Base-by-base conservation (phyloP, 805 yeast species). In the Suhomyces faveliae region DNA sequence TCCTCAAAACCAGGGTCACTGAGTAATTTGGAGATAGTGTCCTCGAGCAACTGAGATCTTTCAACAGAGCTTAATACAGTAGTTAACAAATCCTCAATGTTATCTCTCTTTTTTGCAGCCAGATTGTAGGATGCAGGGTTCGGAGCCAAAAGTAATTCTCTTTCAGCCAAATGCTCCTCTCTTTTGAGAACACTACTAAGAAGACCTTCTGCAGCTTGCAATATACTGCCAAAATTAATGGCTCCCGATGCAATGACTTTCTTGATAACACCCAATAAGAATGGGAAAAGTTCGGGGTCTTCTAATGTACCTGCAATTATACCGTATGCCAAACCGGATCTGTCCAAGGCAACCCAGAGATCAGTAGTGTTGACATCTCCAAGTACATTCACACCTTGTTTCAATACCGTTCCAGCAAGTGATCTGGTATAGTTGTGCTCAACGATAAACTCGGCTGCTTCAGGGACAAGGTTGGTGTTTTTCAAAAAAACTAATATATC, bases 251-350 rank as follows among this genome's bases (percentile, higher is more conserved):
- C 44, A 41, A 61, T 42, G 13, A 61, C 47, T 35, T 60, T 56
- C 40, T 52, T 54, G 29, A 52, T 57, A 37, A 65, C 58, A 2
- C 35, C 27, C 39, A 57, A 50, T 19, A 62, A 47, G 21, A 64
- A 54, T 46, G 71, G 67, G 33, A 65, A 51, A 25, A 60, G 53
- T 10, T 54, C 50, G 2, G 57, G 51, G 47, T 60, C 60, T 41
- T 58, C 55, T 21, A 64, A 30, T 22, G 55, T 37, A 30, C 60
- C 59, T 9, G 66, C 60, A 47, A 64, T 51, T 42, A 64, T 46
- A 5, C 58, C 50, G 43, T 64, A 66, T 11, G 60, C 64, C 50
- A 66, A 62, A 2, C 64, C 64, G 19, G 69, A 64, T 33, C 57
- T 49, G 46, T 64, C 66, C 45, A 66, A 61, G 5, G 67, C 68